Percentiles rank a stretch among this genome's conserved stretches.
These are phyloP conservation scores for Amylostereum chailletii DNA, from an alignment of 1,284 basidiomycete genomes.

Conservation along the genomic window DNA sequence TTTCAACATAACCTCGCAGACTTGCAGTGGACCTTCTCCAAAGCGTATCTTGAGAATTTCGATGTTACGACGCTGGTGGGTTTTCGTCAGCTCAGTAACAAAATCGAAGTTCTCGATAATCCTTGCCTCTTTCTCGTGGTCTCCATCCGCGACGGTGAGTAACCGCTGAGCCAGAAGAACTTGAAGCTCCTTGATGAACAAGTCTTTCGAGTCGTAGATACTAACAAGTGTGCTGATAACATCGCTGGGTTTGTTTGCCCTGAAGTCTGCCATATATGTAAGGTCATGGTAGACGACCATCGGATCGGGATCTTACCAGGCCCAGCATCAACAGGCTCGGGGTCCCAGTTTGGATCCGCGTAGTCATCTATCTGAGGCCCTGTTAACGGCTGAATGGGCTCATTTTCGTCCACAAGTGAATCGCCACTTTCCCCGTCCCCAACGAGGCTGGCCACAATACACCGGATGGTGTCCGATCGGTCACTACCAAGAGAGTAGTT, in stretches of 20 bases:
- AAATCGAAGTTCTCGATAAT: not conserved
- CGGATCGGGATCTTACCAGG: slow-evolving; percentile 45
- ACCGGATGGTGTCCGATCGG: slow-evolving; percentile 84
- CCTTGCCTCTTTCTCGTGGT: slow-evolving; percentile 75
- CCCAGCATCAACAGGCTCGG: slow-evolving; percentile 90
- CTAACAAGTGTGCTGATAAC: slow-evolving; percentile 91
- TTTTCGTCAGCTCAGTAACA: not conserved
- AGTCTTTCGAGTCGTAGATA: slow-evolving; percentile 91
- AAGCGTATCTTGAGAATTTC: slow-evolving; percentile 92
- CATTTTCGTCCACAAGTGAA: slow-evolving; percentile 70
- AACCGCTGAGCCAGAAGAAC: slow-evolving; percentile 79
- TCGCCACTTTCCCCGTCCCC: slow-evolving; percentile 81
- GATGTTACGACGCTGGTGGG: slow-evolving; percentile 71
- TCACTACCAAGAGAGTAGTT: slow-evolving; percentile 35
- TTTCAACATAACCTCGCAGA: slow-evolving; percentile 94
- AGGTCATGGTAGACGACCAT: slow-evolving; percentile 3
- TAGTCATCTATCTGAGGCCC: slow-evolving; percentile 77
- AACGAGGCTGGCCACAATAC: slow-evolving; percentile 86
- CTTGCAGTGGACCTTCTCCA: slow-evolving; percentile 82
- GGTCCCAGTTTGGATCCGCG: slow-evolving; percentile 84
- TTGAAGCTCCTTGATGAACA: slow-evolving; percentile 92
- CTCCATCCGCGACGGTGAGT: slow-evolving; percentile 71
- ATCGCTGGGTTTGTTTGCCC: slow-evolving; percentile 81
- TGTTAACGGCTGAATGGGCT: slow-evolving; percentile 67
- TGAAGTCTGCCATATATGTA: slow-evolving; percentile 54